Evolutionary conservation across 2,329 filamentous ascomycete genomes (phyloP), one percentile per base, ranked within the genome.

Genomic region (Hansfordia pulvinata): DNA sequence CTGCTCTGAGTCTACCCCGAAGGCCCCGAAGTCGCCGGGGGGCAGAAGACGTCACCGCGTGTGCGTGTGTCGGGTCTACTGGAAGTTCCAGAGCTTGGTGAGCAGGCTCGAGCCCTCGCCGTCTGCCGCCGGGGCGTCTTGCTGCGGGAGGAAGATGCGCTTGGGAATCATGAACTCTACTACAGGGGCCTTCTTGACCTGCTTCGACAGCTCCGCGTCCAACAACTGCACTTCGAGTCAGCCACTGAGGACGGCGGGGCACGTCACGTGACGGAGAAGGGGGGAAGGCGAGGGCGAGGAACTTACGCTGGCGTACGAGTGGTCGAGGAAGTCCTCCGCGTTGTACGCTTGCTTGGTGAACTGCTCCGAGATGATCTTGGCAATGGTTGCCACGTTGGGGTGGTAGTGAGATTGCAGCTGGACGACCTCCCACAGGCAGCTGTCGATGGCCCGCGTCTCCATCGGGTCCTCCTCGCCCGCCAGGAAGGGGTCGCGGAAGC

Each of bases 261-360:
- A n/a, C n/a, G n/a, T n/a, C n/a, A n/a, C n/a, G n/a, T n/a, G n/a
- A n/a, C n/a, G n/a, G n/a, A n/a, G n/a, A n/a, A n/a, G 26, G 31
- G 20, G 14, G 20, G 26, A 30, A 25, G 17, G 20, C 10, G 9
- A 18, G 17, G 14, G 26, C 10, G 20, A 10, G 23, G 21, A 11
- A 67, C 69, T 64, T 66, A 78, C 76, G 46, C 73, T 82, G 42
- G 63, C 70, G 53, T 96, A 98, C 1, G 83, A 88, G 50, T 96
- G 85, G 46, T 98, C 90, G 25, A 96, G 57, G 53, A 98, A 98
- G 47, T 98, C 90, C 47, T 98, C 90, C n/a, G 94, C 57, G 41
- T 85, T 90, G 53, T 96, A 98, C 3, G 78, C 69, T 39, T 85
- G 76, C 57, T 98, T 98, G 3, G 90, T 98, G 50, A 96, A 98